Base-by-base conservation (phyloP, 2,329 filamentous ascomycete genomes). In the Diaporthe citri region DNA sequence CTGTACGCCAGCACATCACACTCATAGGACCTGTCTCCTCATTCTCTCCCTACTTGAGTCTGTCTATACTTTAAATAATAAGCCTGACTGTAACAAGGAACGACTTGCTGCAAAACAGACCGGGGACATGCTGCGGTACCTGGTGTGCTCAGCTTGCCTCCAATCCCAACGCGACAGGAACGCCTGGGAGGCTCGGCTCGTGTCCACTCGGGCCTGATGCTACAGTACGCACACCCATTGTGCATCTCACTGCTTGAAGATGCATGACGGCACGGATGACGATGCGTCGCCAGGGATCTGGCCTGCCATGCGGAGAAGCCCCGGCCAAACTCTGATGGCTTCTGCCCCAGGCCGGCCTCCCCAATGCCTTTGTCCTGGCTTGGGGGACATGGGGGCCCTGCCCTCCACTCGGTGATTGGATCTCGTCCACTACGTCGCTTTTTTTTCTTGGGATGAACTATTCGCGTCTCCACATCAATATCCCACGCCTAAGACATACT, bases 181-280 rank as follows among this genome's bases (percentile, higher is more conserved):
- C 60, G 43, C 43, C 62, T 43, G 36, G 62, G 12, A 20, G 22
- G 31, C 4, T 51, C 43, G 62, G 28, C 22, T 67, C 43, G 28
- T 31, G 43, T 51, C 28, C 28, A 51, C 28, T 25, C 8, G 62
- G 46, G 46, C 46, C 46, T 34, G 31, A 67, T 67, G 64, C 46
- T 52, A 67, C 46, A 10, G 22, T 34, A 48, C 25, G 34, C 28
- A 66, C 43, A n/a, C 36, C 12, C 36, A 39, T 12, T 39, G 36
- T 31, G 20, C 7, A n/a, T 17, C 17, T 34, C 3, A 46, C 64
- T 52, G 46, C 64, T 52, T n/a, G n/a, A 4, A 39, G 64, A 67
- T 67, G 64, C 64, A 52, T 67, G 46, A 67, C 64, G 64, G 64
- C 46, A 67, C 64, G 46, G 46, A 67, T 67, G 64, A 67, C 64